Evolutionary conservation across 2,329 filamentous ascomycete species (phyloP).

Genomic region (Xylaria sp.): DNA sequence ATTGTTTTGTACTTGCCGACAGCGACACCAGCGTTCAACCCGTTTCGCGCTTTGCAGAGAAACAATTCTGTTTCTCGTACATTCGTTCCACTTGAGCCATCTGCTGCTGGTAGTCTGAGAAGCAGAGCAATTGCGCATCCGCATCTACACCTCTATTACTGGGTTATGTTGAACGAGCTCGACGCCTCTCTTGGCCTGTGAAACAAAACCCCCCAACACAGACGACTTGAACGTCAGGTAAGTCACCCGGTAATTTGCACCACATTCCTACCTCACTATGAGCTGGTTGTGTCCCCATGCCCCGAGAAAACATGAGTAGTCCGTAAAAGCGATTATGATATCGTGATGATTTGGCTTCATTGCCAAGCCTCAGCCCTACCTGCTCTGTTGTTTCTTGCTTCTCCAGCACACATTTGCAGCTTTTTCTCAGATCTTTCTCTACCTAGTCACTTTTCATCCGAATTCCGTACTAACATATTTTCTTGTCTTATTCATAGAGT

Average conservation of each 20-base stretch:
- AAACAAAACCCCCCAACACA: slow-evolving; percentile 28
- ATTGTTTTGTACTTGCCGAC: background rate
- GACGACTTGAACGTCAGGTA: slow-evolving; percentile 23
- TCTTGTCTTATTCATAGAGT: slow-evolving; percentile 10
- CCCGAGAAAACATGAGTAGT: slow-evolving; percentile 4
- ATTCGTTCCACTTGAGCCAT: slow-evolving; percentile 2
- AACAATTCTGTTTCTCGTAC: slow-evolving; percentile 1
- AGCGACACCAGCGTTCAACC: background rate
- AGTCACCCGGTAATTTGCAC: slow-evolving; percentile 16
- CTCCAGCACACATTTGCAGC: slow-evolving; percentile 4
- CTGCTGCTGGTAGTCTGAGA: slow-evolving; percentile 13
- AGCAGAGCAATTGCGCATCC: slow-evolving; percentile 14
- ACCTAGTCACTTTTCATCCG: background rate
- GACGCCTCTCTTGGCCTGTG: slow-evolving; percentile 21
- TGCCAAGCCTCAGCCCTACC: slow-evolving; percentile 2
- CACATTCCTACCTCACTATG: slow-evolving; percentile 14
- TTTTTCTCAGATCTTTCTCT: slow-evolving; percentile 7
- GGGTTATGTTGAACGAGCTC: slow-evolving; percentile 17
- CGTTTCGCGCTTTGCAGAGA: background rate
- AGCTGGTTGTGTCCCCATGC: slow-evolving; percentile 7
- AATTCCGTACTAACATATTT: slow-evolving; percentile 10
- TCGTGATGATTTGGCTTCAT: slow-evolving; percentile 5
- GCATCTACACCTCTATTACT: slow-evolving; percentile 23
- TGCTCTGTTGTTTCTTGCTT: slow-evolving; percentile 2
- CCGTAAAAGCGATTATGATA: slow-evolving; percentile 10